Percentiles rank a stretch among this genome's conserved stretches.
Evolutionary conservation across 192 early-diverging fungal genomes (phyloP).

Genomic region (Geosiphon pyriformis): DNA sequence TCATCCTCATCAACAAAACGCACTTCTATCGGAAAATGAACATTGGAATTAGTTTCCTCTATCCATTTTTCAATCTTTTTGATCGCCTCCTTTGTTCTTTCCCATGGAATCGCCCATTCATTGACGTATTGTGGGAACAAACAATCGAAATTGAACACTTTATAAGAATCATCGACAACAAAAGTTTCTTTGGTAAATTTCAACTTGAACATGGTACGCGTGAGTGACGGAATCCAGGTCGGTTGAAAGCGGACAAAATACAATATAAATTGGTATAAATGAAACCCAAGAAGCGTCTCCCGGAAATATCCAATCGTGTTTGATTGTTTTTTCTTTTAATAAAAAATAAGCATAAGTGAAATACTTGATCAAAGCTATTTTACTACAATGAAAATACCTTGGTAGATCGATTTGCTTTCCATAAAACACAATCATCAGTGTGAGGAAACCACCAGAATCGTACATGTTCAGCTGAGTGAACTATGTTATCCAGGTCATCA

Average conservation of each 20-base stretch:
- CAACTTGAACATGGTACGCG: slow-evolving; percentile 49
- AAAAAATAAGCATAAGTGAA: too few relatives aligned
- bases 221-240: slow-evolving; percentile 41
- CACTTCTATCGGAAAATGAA: slow-evolving; percentile 72
- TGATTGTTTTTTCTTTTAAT: not conserved
- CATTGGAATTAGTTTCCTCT: slow-evolving; percentile 34
- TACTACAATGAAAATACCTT: slow-evolving; percentile 15
- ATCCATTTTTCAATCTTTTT: slow-evolving; percentile 50
- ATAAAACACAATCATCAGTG: slow-evolving; percentile 61
- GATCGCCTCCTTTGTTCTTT: slow-evolving; percentile 50
- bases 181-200: slow-evolving; percentile 43
- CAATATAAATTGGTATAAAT: slow-evolving; percentile 53
- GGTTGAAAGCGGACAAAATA: slow-evolving; percentile 50
- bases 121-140: slow-evolving; percentile 64
- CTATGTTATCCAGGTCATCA: slow-evolving; percentile 42
- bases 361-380: slow-evolving; percentile 3
- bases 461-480: slow-evolving; percentile 64
- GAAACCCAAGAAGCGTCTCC: slow-evolving; percentile 32
- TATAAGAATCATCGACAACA: slow-evolving; percentile 57
- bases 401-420: slow-evolving; percentile 57
- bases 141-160: slow-evolving; percentile 66
- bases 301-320: slow-evolving; percentile 11
- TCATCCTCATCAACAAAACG: slow-evolving; percentile 61
- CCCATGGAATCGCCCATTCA: slow-evolving; percentile 72
- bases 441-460: slow-evolving; percentile 80